These are phyloP conservation scores for Ophiostoma angusticollis DNA, from an alignment of 2,329 filamentous ascomycete genomes.

Conservation along the genomic window DNA sequence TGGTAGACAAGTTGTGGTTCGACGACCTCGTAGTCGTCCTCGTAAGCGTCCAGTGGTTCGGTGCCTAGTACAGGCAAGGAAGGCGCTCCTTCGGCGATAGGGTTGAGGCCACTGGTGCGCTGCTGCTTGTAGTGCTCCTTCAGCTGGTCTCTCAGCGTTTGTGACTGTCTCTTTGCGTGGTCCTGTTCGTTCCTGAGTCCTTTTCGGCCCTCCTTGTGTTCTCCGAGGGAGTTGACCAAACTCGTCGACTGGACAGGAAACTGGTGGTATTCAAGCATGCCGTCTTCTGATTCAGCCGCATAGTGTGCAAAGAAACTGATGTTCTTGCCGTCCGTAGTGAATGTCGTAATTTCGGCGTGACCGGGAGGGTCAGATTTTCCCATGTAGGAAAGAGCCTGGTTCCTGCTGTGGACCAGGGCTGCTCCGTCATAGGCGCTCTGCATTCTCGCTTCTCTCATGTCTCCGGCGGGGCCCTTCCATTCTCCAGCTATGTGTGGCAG, in stretches of 20 bases:
- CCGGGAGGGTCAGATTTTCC: constrained; percentile 12
- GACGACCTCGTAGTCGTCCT: not conserved
- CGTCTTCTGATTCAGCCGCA: constrained; percentile 6
- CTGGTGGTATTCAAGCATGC: constrained; percentile 14
- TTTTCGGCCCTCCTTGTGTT: constrained; percentile 3
- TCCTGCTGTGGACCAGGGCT: constrained; percentile 18
- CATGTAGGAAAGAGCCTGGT: constrained; percentile 15
- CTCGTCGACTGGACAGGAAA: constrained; percentile 11
- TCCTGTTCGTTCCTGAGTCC: constrained; percentile 6
- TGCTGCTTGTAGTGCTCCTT: constrained; percentile 3
- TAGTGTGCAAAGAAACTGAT: constrained; percentile 19
- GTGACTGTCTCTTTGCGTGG: constrained; percentile 6
- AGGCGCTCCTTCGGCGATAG: not conserved
- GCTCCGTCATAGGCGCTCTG: constrained; percentile 16
- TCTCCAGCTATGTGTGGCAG: constrained; percentile 20
- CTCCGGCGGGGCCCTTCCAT: constrained; percentile 11
- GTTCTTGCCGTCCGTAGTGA: constrained; percentile 16
- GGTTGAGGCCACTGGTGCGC: not conserved
- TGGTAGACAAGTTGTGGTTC: constrained; percentile 1
- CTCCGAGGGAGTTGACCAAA: constrained; percentile 5
- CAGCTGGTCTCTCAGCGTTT: constrained; percentile 7
- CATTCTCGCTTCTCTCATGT: constrained; percentile 9
- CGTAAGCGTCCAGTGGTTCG: too few relatives aligned
- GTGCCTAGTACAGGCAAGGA: not conserved
- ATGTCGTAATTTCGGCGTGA: constrained; percentile 17